A percentile compares a stretch with the other conserved stretches of the same genome.
Conservation (phyloP, 139 green algal species). For the Limnomonas spitsbergensis region DNA sequence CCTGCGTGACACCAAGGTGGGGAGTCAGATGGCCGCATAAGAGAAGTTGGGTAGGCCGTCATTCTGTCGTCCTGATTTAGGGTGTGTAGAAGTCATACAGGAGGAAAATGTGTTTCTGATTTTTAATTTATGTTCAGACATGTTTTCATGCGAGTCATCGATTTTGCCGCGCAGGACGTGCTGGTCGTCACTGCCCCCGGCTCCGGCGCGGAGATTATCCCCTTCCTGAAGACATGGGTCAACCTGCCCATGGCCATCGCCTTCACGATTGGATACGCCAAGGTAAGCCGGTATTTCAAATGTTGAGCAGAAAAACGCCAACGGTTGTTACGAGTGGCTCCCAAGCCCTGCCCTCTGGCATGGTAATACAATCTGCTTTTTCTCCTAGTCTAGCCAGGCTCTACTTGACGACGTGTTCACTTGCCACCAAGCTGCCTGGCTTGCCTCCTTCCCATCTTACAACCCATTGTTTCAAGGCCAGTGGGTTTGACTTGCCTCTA, state of each 20-base stretch:
- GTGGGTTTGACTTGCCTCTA: no score
- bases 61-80: background rate
- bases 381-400: no score
- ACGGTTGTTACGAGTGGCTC: no score
- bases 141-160: background rate
- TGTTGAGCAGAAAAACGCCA: background rate
- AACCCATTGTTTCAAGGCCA: no score
- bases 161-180: constrained; percentile 76
- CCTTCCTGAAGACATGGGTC: constrained; percentile 98
- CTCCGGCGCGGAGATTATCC: constrained; percentile 94
- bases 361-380: no score
- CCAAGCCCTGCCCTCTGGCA: no score
- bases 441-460: no score
- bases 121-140: background rate
- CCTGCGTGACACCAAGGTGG: constrained; percentile 94
- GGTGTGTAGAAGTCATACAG: background rate
- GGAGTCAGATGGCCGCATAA: background rate
- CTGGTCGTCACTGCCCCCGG: constrained; percentile 97
- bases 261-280: constrained; percentile 92
- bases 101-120: background rate
- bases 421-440: no score
- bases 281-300: constrained; percentile 44
- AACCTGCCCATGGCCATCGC: constrained; percentile 93
- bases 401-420: no score
- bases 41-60: background rate